Evolutionary conservation across 768 basidiomycete species (phyloP), one percentile per base, ranked within the genome.

Genomic region (Trametes punicea): DNA sequence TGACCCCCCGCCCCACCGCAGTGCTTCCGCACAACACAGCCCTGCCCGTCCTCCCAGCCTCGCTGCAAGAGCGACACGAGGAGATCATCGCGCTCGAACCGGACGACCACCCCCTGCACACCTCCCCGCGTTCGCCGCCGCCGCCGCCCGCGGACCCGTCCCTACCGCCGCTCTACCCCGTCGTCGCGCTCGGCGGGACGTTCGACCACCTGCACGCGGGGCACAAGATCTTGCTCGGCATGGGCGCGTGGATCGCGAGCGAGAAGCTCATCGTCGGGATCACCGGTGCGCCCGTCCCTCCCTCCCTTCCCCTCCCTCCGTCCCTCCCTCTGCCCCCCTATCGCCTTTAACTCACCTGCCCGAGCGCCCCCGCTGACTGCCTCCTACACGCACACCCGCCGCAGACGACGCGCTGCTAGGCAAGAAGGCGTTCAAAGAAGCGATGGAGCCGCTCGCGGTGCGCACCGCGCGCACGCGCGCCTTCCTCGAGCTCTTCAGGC

Each of bases 131-230:
- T 13, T 42, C 40, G 21, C 57, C 40, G 3, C 45, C 40, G 21
- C 57, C 40, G 3, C 46, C 47, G 6, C 27, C 45, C 13, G 27
- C 40, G 11, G 53, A 57, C 42, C 55, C 64, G 23, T 36, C 57
- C 4, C 52, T 64, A 15, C 70, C 70, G 0, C 60, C 73, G 5
- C 46, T 60, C 11, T 80, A 74, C 66, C 87, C 87, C 11, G 89
- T 93, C 48, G 82, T 87, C n/a, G 88, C 84, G 0, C 77, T 98
- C 7, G 96, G 97, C 6, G 97, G 97, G 0, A 98, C 97, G 0
- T 98, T 98, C 71, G 97, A 99, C 72, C 97, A 98, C 69, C 81
- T 99, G 15, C 97, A 99, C 67, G 84, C 93, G 3, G 97, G 96
- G 0, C 97, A 99, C 75, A 97, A 97, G 73, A 95, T 99, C 57